Conservation (phyloP, 805 yeast genomes). For the Pichia occidentalis region DNA sequence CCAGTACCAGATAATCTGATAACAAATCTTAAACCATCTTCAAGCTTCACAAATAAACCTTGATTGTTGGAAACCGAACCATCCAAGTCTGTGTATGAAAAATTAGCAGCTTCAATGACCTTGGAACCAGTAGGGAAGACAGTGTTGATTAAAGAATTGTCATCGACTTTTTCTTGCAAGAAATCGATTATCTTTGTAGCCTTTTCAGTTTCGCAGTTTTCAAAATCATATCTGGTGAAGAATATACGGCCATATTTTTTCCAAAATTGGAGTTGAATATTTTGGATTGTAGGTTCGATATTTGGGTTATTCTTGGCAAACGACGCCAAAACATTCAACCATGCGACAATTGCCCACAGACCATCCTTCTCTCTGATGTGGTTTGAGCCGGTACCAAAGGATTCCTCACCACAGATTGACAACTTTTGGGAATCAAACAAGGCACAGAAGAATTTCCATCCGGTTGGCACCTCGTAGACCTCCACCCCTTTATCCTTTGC, state of each 20-base stretch:
- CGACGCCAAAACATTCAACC: slow-evolving; percentile 92
- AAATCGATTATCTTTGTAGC: slow-evolving; percentile 62
- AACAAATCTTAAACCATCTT: slow-evolving; percentile 77
- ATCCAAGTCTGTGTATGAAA: slow-evolving; percentile 88
- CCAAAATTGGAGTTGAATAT: slow-evolving; percentile 86
- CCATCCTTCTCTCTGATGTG: slow-evolving; percentile 98
- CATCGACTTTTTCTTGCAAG: slow-evolving; percentile 36
- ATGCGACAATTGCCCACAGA: slow-evolving; percentile 93
- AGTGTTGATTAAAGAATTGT: slow-evolving; percentile 42
- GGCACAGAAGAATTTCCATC: slow-evolving; percentile 98
- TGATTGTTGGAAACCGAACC: slow-evolving; percentile 85
- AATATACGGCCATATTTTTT: slow-evolving; percentile 89
- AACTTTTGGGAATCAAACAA: slow-evolving; percentile 87
- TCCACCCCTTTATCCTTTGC: slow-evolving; percentile 70
- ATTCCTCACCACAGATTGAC: slow-evolving; percentile 96
- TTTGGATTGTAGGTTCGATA: slow-evolving; percentile 51
- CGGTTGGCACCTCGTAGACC: slow-evolving; percentile 94
- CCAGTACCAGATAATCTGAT: slow-evolving; percentile 96
- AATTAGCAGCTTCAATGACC: slow-evolving; percentile 77
- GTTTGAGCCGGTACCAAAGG: slow-evolving; percentile 96
- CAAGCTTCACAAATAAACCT: slow-evolving; percentile 79
- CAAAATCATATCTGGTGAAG: slow-evolving; percentile 93
- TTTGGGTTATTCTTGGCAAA: slow-evolving; percentile 53
- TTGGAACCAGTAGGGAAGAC: slow-evolving; percentile 37
- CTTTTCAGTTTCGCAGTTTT: slow-evolving; percentile 68